Evolutionary conservation across 768 basidiomycete genomes (phyloP).

Genomic region (Tricholoma hemisulphureum): DNA sequence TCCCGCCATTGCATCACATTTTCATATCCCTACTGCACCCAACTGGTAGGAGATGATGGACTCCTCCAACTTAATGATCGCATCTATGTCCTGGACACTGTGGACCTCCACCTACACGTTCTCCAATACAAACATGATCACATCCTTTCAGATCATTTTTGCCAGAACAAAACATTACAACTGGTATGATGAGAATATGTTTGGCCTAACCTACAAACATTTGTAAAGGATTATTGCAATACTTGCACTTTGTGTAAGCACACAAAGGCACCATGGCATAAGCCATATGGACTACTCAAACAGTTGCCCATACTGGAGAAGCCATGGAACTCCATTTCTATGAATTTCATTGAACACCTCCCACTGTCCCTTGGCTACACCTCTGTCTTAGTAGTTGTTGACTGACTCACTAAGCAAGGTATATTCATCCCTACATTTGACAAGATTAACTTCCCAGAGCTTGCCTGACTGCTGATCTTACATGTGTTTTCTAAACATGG

Average conservation of each 20-base stretch:
- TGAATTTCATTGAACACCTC: neutral
- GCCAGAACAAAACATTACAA: neutral
- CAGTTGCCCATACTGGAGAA: neutral
- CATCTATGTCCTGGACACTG: too few relatives aligned
- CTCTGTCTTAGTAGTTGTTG: neutral
- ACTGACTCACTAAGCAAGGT: neutral
- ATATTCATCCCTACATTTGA: neutral
- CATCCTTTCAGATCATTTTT: neutral
- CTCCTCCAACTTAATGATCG: too few relatives aligned
- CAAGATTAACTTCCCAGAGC: neutral
- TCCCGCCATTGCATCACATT: too few relatives aligned
- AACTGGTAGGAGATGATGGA: too few relatives aligned
- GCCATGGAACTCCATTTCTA: neutral
- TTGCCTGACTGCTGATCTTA: too few relatives aligned
- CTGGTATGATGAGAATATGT: neutral
- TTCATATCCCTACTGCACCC: too few relatives aligned
- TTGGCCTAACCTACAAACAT: neutral
- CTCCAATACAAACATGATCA: neutral
- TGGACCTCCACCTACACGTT: neutral
- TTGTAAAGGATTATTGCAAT: neutral
- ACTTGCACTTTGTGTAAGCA: neutral
- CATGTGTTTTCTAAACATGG: constrained; percentile 21
- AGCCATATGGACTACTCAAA: neutral
- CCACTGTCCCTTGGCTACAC: neutral
- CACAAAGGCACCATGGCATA: neutral